phyloP scores from a whole-genome alignment of 1,284 basidiomycete species.

The Cryptococcus deneoformans region DNA sequence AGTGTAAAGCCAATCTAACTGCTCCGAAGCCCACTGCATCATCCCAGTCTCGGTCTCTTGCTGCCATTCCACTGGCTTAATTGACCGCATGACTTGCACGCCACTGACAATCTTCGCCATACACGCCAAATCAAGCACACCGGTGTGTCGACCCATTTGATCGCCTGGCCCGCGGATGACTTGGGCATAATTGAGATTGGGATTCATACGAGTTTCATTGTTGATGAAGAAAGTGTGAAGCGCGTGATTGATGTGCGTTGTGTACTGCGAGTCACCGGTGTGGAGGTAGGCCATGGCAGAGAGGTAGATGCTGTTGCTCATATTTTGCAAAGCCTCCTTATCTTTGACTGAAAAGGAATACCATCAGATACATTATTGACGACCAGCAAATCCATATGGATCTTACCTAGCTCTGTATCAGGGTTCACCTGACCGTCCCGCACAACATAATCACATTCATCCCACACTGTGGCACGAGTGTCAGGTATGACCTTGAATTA shows the following conservation, averaged over 20 bases:
- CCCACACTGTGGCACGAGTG: conserved; percentile 50
- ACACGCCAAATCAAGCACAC: conserved; percentile 25
- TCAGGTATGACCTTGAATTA: too few relatives aligned
- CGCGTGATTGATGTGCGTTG: conserved; percentile 15
- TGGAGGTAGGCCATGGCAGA: conserved; percentile 59
- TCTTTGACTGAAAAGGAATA: conserved; percentile 52
- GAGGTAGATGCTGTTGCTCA: conserved; percentile 27
- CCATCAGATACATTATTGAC: too few relatives aligned
- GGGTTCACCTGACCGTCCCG: conserved; percentile 66
- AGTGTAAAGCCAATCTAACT: conserved; percentile 22
- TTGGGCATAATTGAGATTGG: conserved; percentile 66
- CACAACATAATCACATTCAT: conserved; percentile 57
- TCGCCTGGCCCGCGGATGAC: conserved; percentile 58
- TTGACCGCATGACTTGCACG: conserved; percentile 16
- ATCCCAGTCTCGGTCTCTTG: conserved; percentile 15
- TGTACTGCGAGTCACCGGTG: conserved; percentile 43
- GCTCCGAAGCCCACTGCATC: conserved; percentile 18
- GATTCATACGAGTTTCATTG: conserved; percentile 60
- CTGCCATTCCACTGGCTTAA: conserved; percentile 19
- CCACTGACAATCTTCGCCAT: conserved; percentile 29
- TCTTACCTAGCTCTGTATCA: conserved; percentile 52
- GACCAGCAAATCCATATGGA: neutral
- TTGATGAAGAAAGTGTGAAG: conserved; percentile 55
- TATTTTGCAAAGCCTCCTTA: conserved; percentile 54
- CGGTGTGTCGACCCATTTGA: conserved; percentile 21